Evolutionary conservation across 176 grass and related monocot genomes (phyloP).

Genomic region (Metroxylon sagu): DNA sequence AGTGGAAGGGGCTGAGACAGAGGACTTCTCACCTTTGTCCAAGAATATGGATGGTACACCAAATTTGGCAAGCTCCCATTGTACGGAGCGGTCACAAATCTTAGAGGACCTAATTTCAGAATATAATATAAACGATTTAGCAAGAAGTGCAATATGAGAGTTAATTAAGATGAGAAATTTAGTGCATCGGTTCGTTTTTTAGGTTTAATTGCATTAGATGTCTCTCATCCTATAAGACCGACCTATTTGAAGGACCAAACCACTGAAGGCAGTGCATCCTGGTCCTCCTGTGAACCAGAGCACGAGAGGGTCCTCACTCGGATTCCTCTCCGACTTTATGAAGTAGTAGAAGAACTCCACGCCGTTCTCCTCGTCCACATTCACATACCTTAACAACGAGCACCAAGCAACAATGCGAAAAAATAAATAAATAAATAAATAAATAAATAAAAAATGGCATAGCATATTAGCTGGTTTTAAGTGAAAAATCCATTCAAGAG

Average conservation of each 20-base stretch:
- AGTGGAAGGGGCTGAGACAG: background rate
- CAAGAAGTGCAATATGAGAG: background rate
- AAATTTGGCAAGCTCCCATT: conserved; percentile 12
- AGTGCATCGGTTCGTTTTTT: too few relatives aligned
- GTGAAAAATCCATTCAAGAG: too few relatives aligned
- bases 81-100: background rate
- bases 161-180: too few relatives aligned
- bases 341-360: conserved; percentile 34
- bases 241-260: conserved; percentile 21
- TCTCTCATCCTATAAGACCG: background rate
- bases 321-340: conserved; percentile 23
- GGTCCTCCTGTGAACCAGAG: conserved; percentile 27
- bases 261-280: conserved; percentile 11
- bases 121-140: background rate
- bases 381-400: conserved; percentile 9
- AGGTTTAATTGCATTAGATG: too few relatives aligned
- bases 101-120: too few relatives aligned
- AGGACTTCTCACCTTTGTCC: conserved; percentile 15
- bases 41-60: conserved; percentile 15
- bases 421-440: too few relatives aligned
- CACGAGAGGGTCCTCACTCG: conserved; percentile 1
- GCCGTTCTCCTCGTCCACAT: conserved; percentile 19
- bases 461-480: too few relatives aligned
- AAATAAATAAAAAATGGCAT: too few relatives aligned
- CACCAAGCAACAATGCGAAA: too few relatives aligned